Evolutionary conservation across 306 rosid species (phyloP).

Genomic region (Psophocarpus tetragonolobus): DNA sequence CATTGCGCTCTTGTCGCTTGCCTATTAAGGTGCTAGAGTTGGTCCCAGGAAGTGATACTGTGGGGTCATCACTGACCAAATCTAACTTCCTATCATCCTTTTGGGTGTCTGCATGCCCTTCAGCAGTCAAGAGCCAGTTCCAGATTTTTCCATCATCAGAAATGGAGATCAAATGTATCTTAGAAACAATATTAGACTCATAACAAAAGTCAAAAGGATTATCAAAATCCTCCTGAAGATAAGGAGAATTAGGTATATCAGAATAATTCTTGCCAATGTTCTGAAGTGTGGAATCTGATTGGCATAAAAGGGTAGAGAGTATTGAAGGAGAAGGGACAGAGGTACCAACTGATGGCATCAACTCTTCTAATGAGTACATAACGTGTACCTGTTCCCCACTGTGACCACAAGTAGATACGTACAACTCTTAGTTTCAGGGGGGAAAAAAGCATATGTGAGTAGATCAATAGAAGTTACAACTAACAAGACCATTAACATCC

Average conservation of each 20-base stretch:
- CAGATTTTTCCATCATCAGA: constrained; percentile 97
- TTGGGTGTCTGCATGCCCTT: constrained; percentile 58
- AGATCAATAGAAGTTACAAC: neutral
- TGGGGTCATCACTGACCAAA: constrained; percentile 40
- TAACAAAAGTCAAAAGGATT: constrained; percentile 83
- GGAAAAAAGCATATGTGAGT: constrained; percentile 7
- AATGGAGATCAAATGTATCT: constrained; percentile 78
- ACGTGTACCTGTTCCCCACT: constrained; percentile 85
- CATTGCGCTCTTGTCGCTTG: constrained; percentile 44
- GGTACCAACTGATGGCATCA: constrained; percentile 93
- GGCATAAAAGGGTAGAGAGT: constrained; percentile 72
- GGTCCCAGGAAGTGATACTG: constrained; percentile 41
- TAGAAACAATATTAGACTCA: constrained; percentile 58
- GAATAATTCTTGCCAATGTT: constrained; percentile 63
- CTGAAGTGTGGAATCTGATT: constrained; percentile 77
- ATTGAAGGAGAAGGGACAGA: constrained; percentile 85
- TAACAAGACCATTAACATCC: neutral
- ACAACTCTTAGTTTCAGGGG: constrained; percentile 32
- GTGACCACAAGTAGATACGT: constrained; percentile 42
- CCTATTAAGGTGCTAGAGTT: constrained; percentile 38
- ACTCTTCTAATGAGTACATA: constrained; percentile 88
- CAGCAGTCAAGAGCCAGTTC: constrained; percentile 91
- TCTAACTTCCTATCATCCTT: constrained; percentile 51
- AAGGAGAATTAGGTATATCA: constrained; percentile 67
- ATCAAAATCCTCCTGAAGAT: constrained; percentile 69